Evolutionary conservation across 2,329 filamentous ascomycete genomes (phyloP), one percentile per base, ranked within the genome.

Genomic region (Plenodomus biglobosus): DNA sequence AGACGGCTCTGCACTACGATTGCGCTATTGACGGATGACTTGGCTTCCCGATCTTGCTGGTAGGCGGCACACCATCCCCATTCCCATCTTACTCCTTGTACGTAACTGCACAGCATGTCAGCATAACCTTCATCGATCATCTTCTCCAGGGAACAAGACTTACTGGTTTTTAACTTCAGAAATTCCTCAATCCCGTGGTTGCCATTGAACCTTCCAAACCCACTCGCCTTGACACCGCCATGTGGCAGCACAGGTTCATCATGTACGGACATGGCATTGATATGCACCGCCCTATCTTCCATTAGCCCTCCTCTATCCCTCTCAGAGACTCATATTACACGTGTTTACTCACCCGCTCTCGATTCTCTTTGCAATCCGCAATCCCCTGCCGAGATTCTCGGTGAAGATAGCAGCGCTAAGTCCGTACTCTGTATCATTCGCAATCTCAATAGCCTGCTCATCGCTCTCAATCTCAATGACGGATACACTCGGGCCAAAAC

Each of bases 401-500:
- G 88, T 91, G 68, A 90, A 95, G 1, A 95, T 81, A 0, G 88
- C 80, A 2, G 84, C 80, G 2, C 78, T 77, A 8, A 95, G 78
- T 3, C 90, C 90, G 65, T 91, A 94, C 41, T 90, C 86, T 1
- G 86, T 90, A 60, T 92, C 87, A 64, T 95, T 95, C 13, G 89
- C 88, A 16, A 92, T 75, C 22, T 77, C 74, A 19, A 94, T 71
- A 0, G 88, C 89, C 56, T 91, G 85, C 24, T 90, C 87, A 39
- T 89, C 86, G 2, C 65, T 76, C n/a, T 83, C 78, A 20, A 92
- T 78, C 18, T 80, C 76, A 13, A 86, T 81, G 17, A 94, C 64
- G 15, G 83, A 84, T 1, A 91, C 86, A 0, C 82, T 84, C 0
- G 90, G 89, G 0, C 88, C 90, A 61, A 95, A 95, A 1, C 83